A percentile compares a stretch with the other conserved stretches of the same genome.
Conservation (phyloP, 345 rosid species). For the Rhodamnia rubescens region DNA sequence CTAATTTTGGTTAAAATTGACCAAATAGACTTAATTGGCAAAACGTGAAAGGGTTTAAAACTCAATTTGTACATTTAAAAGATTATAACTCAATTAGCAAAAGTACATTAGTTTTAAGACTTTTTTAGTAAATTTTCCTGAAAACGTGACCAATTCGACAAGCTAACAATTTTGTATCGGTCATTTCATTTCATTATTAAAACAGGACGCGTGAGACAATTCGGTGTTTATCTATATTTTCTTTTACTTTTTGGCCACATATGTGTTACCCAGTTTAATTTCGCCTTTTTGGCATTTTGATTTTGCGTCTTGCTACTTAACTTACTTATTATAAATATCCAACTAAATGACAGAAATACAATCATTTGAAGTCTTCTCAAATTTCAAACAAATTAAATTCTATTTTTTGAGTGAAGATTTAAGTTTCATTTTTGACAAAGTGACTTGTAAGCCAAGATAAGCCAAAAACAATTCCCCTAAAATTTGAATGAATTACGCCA, state of each 20-base stretch:
- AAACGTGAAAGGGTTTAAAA: too few species aligned
- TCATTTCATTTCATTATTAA: background rate
- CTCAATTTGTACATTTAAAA: too few species aligned
- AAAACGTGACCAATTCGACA: too few species aligned
- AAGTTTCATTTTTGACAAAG: background rate
- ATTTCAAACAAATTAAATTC: background rate
- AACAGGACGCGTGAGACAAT: background rate
- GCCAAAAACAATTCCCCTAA: background rate
- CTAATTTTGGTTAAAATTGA: too few species aligned
- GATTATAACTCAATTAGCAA: too few species aligned
- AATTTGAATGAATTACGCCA: fast-evolving
- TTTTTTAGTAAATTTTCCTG: too few species aligned
- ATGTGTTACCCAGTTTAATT: background rate
- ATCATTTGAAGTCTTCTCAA: background rate
- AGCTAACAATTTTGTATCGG: background rate
- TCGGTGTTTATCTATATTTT: background rate
- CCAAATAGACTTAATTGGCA: too few species aligned
- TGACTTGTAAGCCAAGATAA: background rate
- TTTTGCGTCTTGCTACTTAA: background rate
- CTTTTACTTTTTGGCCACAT: background rate
- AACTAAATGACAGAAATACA: background rate
- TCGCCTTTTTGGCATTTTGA: background rate
- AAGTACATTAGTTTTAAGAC: too few species aligned
- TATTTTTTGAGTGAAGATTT: background rate
- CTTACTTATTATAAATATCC: background rate